These are phyloP conservation scores for Alternaria brassicae DNA, from an alignment of 2,329 filamentous ascomycete species.

Conservation along the genomic window DNA sequence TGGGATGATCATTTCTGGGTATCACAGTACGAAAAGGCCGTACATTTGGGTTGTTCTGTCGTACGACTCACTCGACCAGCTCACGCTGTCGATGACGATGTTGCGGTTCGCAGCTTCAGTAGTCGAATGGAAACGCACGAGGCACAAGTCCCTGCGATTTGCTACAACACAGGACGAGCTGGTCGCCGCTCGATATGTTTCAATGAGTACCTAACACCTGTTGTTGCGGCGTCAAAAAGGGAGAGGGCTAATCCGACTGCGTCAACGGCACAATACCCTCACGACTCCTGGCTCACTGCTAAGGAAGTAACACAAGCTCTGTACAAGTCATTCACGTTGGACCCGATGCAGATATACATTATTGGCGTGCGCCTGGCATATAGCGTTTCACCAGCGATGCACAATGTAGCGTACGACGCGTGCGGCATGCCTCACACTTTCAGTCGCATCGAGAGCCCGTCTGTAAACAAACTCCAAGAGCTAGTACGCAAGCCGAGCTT, in stretches of 20 bases:
- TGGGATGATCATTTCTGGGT: constrained; percentile 67
- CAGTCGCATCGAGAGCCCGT: constrained; percentile 67
- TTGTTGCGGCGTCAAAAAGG: constrained; percentile 59
- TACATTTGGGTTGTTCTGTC: constrained; percentile 65
- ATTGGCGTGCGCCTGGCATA: constrained; percentile 76
- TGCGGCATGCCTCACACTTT: constrained; percentile 75
- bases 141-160: constrained; percentile 62
- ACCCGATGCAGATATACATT: constrained; percentile 75
- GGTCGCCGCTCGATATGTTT: constrained; percentile 72
- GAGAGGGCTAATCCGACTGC: constrained; percentile 18
- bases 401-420: constrained; percentile 71
- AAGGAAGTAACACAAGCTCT: constrained; percentile 69
- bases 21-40: constrained; percentile 65
- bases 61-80: constrained; percentile 68
- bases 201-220: constrained; percentile 69
- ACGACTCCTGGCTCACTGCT: constrained; percentile 64
- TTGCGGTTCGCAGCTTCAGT: constrained; percentile 64
- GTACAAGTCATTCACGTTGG: constrained; percentile 70
- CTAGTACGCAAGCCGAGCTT: constrained; percentile 71
- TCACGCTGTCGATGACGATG: constrained; percentile 66
- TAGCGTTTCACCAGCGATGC: constrained; percentile 79
- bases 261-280: constrained; percentile 30
- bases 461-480: constrained; percentile 68
- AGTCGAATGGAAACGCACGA: constrained; percentile 56
- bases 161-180: constrained; percentile 69